Evolutionary conservation across 495 filamentous ascomycete genomes (phyloP).

Genomic region (Corynascus novoguineensis): DNA sequence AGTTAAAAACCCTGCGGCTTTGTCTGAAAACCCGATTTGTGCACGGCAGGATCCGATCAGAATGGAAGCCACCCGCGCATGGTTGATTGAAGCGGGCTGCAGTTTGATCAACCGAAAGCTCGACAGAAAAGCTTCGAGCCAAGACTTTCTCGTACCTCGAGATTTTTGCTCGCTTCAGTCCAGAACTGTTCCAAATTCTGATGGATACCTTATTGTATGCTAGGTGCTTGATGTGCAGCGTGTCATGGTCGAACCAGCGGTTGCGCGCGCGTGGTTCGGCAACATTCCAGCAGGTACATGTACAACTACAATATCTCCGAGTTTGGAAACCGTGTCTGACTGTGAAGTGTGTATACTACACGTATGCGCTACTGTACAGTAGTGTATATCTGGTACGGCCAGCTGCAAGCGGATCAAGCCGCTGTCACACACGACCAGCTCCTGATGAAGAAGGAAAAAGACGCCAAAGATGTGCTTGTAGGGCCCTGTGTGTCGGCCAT

Average conservation of each 20-base stretch:
- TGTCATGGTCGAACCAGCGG: not conserved
- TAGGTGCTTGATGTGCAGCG: too few relatives aligned
- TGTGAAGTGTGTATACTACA: too few relatives aligned
- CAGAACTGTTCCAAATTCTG: not conserved
- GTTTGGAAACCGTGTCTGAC: not conserved
- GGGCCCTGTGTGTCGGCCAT: too few relatives aligned
- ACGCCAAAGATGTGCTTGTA: too few relatives aligned
- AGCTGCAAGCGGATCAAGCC: not conserved
- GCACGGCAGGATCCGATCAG: not conserved
- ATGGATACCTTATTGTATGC: too few relatives aligned
- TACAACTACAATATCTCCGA: too few relatives aligned
- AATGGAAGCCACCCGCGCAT: not conserved
- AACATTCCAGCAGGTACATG: not conserved
- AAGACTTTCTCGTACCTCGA: not conserved
- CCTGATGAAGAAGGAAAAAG: not conserved
- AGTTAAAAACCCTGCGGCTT: too few relatives aligned
- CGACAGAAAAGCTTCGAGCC: not conserved
- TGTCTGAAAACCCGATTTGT: too few relatives aligned
- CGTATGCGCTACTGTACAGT: too few relatives aligned
- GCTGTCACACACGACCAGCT: not conserved
- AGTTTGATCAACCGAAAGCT: constrained; percentile 6
- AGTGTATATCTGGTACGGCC: not conserved
- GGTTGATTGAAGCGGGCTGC: not conserved
- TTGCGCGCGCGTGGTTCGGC: constrained; percentile 2
- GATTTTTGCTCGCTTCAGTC: not conserved